Evolutionary conservation across 306 rosid genomes (phyloP), one percentile per base, ranked within the genome.

Genomic region (Sesbania bispinosa): DNA sequence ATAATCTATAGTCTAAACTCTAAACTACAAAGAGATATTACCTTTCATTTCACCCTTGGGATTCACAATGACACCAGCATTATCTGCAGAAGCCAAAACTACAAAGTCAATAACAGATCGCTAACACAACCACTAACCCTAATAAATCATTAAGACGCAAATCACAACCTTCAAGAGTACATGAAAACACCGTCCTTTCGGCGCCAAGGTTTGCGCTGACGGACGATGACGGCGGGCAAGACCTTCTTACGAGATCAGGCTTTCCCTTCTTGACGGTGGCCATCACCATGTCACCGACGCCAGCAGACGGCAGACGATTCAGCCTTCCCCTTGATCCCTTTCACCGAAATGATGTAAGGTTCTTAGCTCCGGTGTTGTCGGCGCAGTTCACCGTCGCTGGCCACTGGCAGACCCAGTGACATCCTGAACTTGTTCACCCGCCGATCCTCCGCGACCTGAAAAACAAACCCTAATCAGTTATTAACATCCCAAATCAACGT

Each of bases 231-330:
- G 0, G 98, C 96, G 0, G 98, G 96, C 16, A 92, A 30, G 20
- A 92, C 98, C 86, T 92, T 92, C 92, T 92, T 92, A 60, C 96
- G 77, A 92, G 92, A 67, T 92, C 96, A 0, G 98, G 96, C 54
- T 92, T 92, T 4, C 96, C 96, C 15, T 92, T 90, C 86, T 92
- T 92, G 24, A 90, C 96, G 5, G 98, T 92, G 14, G 98, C 98
- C 96, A 88, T 92, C 1, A 92, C 98, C 96, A 92, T 92, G 77
- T 92, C 96, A 0, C 98, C 98, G 23, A 88, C 98, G 67, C 96
- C 90, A 1, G 98, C 98, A 0, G 96, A 92, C 0, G 98, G 98
- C 74, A 92, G 77, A 18, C 96, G 91, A 72, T 92, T 88, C 11
- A 92, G 82, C 5, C 91, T 82, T n/a, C 2, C 98, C 98, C 78